A percentile compares a stretch with the other conserved stretches of the same genome.
These are phyloP conservation scores for Lentithecium fluviatile DNA, from an alignment of 495 filamentous ascomycete genomes.

Conservation along the genomic window DNA sequence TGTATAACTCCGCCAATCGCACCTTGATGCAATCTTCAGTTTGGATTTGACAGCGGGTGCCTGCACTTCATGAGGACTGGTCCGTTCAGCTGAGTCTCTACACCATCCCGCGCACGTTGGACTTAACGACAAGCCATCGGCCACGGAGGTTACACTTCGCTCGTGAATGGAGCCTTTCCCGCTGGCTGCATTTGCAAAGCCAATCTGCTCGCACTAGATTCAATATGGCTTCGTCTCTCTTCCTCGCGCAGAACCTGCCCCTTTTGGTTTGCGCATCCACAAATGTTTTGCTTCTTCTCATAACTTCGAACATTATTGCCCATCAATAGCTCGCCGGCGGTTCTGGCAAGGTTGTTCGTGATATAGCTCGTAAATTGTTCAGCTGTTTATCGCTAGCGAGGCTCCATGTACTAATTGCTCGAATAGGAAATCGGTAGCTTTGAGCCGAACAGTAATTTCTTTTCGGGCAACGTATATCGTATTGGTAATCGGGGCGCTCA, in stretches of 20 bases:
- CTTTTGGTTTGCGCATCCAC: no score
- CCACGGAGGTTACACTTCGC: background rate
- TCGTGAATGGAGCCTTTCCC: background rate
- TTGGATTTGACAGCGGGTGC: background rate
- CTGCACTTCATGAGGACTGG: background rate
- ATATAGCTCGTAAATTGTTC: conserved; percentile 19
- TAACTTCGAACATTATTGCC: background rate
- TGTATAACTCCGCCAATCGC: conserved; percentile 21
- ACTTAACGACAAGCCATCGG: background rate
- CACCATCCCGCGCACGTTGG: conserved; percentile 11
- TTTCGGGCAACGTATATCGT: background rate
- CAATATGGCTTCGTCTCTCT: conserved; percentile 12
- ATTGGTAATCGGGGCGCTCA: no score
- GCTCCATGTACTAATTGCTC: background rate
- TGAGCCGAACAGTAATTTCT: background rate
- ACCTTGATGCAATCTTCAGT: background rate
- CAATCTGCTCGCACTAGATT: conserved; percentile 4
- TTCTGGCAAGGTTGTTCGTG: background rate
- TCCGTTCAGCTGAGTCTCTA: conserved; percentile 10
- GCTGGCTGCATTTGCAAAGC: conserved; percentile 20
- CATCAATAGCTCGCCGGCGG: background rate
- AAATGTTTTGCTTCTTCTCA: conserved; percentile 11
- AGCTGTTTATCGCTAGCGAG: conserved; percentile 9
- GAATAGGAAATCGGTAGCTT: conserved; percentile 14
- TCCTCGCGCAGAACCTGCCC: background rate